A percentile compares a stretch with the other conserved stretches of the same genome.
These are phyloP conservation scores for Collybia sp. DNA, from an alignment of 768 basidiomycete species.

Conservation along the genomic window DNA sequence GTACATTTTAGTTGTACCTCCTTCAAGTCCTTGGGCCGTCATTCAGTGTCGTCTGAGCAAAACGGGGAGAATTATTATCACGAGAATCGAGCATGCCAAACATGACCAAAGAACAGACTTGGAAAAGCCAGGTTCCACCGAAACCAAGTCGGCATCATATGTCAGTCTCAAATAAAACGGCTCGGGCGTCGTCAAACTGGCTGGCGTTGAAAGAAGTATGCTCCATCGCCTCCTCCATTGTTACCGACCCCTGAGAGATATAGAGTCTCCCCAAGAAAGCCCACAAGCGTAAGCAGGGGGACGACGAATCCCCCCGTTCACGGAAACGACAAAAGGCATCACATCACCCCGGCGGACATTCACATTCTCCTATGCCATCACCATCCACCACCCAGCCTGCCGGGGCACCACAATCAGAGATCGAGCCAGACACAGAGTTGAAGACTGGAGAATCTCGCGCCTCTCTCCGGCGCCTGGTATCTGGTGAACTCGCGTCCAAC, in stretches of 20 bases:
- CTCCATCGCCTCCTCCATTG: not conserved
- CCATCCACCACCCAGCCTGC: slow-evolving; percentile 3
- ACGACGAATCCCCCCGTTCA: slow-evolving; percentile 7
- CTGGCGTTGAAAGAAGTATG: slow-evolving; percentile 48
- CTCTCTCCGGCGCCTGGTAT: slow-evolving; percentile 47
- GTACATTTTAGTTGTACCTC: too few relatives aligned
- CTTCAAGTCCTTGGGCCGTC: too few relatives aligned
- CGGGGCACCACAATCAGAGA: not conserved
- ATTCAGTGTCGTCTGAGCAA: too few relatives aligned
- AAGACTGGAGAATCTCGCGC: slow-evolving; percentile 47
- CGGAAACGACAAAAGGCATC: slow-evolving; percentile 26
- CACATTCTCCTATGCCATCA: slow-evolving; percentile 12
- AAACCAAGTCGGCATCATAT: too few relatives aligned
- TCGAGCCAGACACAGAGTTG: slow-evolving; percentile 14
- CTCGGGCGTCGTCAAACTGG: slow-evolving; percentile 56
- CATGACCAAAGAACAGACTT: too few relatives aligned
- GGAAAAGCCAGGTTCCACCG: too few relatives aligned
- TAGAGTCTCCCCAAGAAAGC: slow-evolving; percentile 9
- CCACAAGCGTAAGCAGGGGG: slow-evolving; percentile 1
- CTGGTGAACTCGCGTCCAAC: slow-evolving; percentile 37
- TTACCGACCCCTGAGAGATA: not conserved
- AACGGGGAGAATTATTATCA: too few relatives aligned
- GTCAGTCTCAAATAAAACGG: too few relatives aligned
- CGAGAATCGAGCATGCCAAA: too few relatives aligned
- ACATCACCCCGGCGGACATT: not conserved